These are phyloP conservation scores for Chlorella sp. DNA, from an alignment of 139 green algal genomes.

Conservation along the genomic window DNA sequence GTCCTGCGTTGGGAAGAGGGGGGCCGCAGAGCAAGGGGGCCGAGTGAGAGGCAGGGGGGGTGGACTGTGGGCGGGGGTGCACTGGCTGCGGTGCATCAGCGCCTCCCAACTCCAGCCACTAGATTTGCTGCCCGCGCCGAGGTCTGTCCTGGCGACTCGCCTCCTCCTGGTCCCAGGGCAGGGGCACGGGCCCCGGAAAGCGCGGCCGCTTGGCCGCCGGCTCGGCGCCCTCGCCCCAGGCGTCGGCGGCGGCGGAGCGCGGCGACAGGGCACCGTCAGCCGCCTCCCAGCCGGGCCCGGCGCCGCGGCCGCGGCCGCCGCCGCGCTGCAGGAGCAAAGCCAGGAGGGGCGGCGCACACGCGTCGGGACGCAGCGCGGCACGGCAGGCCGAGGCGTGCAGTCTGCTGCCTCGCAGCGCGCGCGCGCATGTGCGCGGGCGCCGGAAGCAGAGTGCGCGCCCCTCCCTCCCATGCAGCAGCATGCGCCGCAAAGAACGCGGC, in stretches of 20 bases:
- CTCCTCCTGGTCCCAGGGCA: conserved; percentile 25
- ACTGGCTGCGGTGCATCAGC: neutral
- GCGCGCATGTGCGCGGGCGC: too few relatives aligned
- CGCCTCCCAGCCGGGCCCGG: too few relatives aligned
- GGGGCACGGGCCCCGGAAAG: neutral
- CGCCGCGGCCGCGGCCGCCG: too few relatives aligned
- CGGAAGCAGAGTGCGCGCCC: too few relatives aligned
- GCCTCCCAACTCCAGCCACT: neutral
- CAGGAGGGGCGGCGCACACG: too few relatives aligned
- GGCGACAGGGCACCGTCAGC: too few relatives aligned
- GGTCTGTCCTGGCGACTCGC: neutral
- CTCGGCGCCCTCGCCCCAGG: neutral
- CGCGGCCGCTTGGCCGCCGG: conserved; percentile 16
- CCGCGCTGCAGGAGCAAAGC: too few relatives aligned
- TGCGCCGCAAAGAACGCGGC: too few relatives aligned
- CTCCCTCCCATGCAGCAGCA: too few relatives aligned
- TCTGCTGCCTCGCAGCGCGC: too few relatives aligned
- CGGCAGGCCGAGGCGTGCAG: too few relatives aligned
- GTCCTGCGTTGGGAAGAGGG: conserved; percentile 10
- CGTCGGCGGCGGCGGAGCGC: neutral
- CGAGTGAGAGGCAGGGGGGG: neutral
- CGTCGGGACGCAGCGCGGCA: too few relatives aligned
- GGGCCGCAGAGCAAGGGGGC: neutral
- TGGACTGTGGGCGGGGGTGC: neutral
- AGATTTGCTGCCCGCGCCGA: neutral